These are phyloP conservation scores for Pilasporangium apinafurcum DNA, from an alignment of 352 stramenopile species.

Conservation along the genomic window DNA sequence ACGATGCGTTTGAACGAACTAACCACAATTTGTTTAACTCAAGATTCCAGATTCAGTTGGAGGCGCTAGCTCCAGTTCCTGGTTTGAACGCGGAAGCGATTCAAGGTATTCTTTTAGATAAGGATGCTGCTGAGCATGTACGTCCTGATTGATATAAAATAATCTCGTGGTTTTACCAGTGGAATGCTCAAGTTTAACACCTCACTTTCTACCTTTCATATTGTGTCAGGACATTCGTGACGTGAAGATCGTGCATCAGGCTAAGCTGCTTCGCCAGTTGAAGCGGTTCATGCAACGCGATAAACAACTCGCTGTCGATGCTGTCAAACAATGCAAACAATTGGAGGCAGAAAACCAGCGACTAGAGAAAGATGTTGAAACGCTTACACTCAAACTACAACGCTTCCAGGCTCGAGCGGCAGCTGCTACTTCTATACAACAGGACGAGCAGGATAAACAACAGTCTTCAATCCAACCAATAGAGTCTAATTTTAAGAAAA, in stretches of 20 bases:
- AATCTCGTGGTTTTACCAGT: background rate
- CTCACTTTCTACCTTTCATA: background rate
- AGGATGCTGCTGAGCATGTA: conserved; percentile 52
- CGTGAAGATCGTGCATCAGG: conserved; percentile 74
- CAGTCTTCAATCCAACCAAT: conserved; percentile 3
- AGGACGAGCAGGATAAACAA: background rate
- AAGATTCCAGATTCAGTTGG: conserved; percentile 64
- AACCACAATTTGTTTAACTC: background rate
- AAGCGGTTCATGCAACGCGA: conserved; percentile 55
- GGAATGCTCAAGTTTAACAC: background rate
- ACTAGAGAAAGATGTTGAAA: conserved; percentile 57
- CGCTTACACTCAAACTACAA: conserved; percentile 46
- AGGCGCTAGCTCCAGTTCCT: conserved; percentile 56
- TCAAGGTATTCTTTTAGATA: conserved; percentile 58
- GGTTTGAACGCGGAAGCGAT: conserved; percentile 42
- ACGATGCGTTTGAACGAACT: no score
- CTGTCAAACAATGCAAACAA: conserved; percentile 27
- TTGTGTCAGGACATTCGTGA: conserved; percentile 56
- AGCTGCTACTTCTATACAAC: conserved; percentile 2
- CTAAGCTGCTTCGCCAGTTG: conserved; percentile 51
- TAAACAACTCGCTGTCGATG: conserved; percentile 40
- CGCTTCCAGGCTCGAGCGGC: conserved; percentile 37
- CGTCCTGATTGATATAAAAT: background rate
- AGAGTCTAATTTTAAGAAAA: conserved; percentile 23
- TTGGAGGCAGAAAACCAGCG: conserved; percentile 20